Conservation (phyloP, 352 stramenopile genomes). For the Pythium guiyangense region DNA sequence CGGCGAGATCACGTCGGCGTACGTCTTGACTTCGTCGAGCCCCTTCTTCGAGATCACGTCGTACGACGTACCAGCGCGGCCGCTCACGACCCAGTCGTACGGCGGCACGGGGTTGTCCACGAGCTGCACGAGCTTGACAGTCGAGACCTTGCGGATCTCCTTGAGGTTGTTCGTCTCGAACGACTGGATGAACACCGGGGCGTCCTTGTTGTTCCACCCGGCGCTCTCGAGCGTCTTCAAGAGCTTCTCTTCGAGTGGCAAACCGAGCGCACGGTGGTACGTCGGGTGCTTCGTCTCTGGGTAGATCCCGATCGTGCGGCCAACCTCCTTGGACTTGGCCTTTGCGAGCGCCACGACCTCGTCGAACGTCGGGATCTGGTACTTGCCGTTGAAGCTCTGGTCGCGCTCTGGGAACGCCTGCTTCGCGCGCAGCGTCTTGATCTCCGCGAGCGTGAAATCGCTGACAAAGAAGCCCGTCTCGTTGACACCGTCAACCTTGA, state of each 20-base stretch:
- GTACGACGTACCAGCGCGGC: conserved; percentile 43
- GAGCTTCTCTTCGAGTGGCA: conserved; percentile 77
- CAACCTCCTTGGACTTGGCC: conserved; percentile 50
- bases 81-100: conserved; percentile 66
- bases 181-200: conserved; percentile 68
- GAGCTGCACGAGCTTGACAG: conserved; percentile 72
- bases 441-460: conserved; percentile 90
- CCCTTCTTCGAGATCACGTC: conserved; percentile 50
- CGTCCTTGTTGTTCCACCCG: conserved; percentile 62
- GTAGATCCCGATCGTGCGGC: conserved; percentile 79
- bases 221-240: conserved; percentile 60
- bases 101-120: conserved; percentile 17
- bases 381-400: conserved; percentile 79
- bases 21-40: conserved; percentile 60
- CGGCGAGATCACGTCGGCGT: conserved; percentile 65
- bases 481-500: conserved; percentile 49
- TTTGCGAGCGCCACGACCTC: conserved; percentile 85
- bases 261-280: conserved; percentile 57
- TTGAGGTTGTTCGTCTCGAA: conserved; percentile 76
- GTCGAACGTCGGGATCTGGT: conserved; percentile 85
- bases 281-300: conserved; percentile 86
- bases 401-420: conserved; percentile 78
- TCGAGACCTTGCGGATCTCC: conserved; percentile 55
- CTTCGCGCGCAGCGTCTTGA: conserved; percentile 80
- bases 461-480: conserved; percentile 82